These are phyloP conservation scores for Boechera divaricarpa DNA, from an alignment of 345 rosid species.

Conservation along the genomic window DNA sequence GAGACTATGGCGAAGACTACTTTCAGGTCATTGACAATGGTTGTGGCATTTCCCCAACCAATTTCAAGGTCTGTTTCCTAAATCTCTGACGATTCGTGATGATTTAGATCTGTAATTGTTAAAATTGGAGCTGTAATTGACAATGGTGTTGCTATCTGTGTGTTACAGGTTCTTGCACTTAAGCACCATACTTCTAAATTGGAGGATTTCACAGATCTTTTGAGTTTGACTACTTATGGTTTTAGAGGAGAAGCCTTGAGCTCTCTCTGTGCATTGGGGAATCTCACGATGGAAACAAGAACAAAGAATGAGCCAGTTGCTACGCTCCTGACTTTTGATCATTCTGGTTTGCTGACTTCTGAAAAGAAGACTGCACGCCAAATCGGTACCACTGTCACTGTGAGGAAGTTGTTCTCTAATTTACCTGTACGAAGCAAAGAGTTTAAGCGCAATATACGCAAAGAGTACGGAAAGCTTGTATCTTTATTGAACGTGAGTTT, in stretches of 20 bases:
- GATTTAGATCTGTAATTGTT: not conserved
- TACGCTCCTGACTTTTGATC: conserved; percentile 81
- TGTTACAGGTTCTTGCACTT: conserved; percentile 73
- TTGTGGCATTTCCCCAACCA: conserved; percentile 81
- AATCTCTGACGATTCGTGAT: not conserved
- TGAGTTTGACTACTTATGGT: conserved; percentile 79
- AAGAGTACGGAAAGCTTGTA: conserved; percentile 87
- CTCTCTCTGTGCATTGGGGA: conserved; percentile 85
- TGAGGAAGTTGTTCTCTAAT: conserved; percentile 81
- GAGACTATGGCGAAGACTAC: conserved; percentile 77
- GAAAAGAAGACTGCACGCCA: conserved; percentile 87
- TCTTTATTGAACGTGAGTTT: conserved; percentile 81
- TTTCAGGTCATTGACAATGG: conserved; percentile 98
- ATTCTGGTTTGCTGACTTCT: conserved; percentile 65
- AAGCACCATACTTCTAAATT: conserved; percentile 97
- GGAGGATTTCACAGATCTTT: conserved; percentile 80
- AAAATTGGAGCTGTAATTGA: not conserved
- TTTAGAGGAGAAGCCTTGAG: conserved; percentile 98
- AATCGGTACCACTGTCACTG: conserved; percentile 88
- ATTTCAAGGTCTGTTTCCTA: conserved; percentile 64
- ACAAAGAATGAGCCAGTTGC: conserved; percentile 75
- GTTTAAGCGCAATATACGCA: conserved; percentile 89
- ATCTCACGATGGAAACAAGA: conserved; percentile 82
- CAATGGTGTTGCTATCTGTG: not conserved
- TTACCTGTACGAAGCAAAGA: conserved; percentile 96